phyloP scores from a whole-genome alignment of 1,284 basidiomycete species.

The Ceratobasidium sp. region DNA sequence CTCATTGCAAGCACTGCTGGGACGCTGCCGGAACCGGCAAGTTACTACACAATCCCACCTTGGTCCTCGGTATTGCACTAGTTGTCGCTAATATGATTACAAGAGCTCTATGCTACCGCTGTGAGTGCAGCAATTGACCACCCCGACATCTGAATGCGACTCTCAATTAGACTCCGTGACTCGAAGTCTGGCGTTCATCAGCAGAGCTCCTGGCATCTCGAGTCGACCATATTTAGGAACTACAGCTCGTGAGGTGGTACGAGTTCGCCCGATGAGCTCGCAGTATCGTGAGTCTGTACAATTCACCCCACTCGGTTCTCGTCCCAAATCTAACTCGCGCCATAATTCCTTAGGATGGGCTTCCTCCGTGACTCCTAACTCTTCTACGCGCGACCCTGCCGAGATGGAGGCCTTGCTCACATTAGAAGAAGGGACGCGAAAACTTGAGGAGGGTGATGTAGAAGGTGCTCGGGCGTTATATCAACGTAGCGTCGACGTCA shows the following conservation, averaged over 20 bases:
- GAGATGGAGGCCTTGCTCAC: constrained; percentile 84
- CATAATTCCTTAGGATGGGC: constrained; percentile 74
- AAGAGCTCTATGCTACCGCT: background rate
- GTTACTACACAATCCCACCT: background rate
- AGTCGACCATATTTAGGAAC: background rate
- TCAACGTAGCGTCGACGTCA: constrained; percentile 83
- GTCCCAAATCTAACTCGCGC: background rate
- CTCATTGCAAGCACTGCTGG: background rate
- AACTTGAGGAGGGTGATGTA: constrained; percentile 91
- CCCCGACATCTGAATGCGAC: background rate
- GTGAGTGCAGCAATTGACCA: background rate
- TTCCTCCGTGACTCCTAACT: constrained; percentile 83
- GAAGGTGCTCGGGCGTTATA: constrained; percentile 84
- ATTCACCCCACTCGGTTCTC: background rate
- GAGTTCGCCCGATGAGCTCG: background rate
- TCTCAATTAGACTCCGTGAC: constrained; percentile 1
- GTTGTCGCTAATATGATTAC: background rate
- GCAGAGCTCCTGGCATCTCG: background rate
- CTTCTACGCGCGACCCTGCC: constrained; percentile 85
- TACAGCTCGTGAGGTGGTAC: background rate
- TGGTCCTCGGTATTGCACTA: background rate
- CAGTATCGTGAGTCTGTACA: background rate
- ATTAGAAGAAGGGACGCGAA: constrained; percentile 87
- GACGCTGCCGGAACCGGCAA: background rate
- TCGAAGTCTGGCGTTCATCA: background rate